Conservation (phyloP, 805 yeast genomes). For the Priceomyces fermenticarens region DNA sequence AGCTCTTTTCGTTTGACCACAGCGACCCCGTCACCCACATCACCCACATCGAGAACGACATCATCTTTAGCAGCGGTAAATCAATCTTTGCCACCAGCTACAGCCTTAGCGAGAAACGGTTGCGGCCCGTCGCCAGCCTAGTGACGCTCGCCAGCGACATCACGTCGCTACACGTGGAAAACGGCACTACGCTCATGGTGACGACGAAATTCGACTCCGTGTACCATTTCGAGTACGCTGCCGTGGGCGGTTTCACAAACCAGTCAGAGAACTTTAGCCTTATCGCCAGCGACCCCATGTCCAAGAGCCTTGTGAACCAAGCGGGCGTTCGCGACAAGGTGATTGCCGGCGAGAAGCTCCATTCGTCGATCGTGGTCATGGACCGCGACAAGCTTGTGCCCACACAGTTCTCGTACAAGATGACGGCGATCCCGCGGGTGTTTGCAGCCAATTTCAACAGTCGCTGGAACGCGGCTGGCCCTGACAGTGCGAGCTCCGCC, state of each 20-base stretch:
- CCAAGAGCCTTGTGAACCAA: conserved; percentile 32
- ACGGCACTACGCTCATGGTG: conserved; percentile 17
- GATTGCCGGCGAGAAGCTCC: conserved; percentile 33
- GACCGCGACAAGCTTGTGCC: conserved; percentile 9
- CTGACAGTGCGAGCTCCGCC: conserved; percentile 4
- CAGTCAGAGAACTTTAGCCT: conserved; percentile 11
- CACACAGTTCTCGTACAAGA: conserved; percentile 13
- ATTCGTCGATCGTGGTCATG: conserved; percentile 28
- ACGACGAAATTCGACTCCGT: conserved; percentile 36
- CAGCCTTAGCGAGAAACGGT: conserved; percentile 26
- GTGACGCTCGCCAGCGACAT: conserved; percentile 30
- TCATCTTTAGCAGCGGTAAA: conserved; percentile 30
- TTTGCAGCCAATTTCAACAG: conserved; percentile 19
- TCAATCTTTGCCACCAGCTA: conserved; percentile 32
- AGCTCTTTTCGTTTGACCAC: conserved; percentile 30
- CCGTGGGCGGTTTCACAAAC: conserved; percentile 6
- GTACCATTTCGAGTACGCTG: conserved; percentile 20
- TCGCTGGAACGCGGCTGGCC: conserved; percentile 15
- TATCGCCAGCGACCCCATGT: conserved; percentile 27
- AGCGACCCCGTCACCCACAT: conserved; percentile 32
- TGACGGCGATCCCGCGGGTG: conserved; percentile 33
- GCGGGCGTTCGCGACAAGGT: conserved; percentile 18
- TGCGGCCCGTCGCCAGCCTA: conserved; percentile 24
- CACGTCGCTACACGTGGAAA: conserved; percentile 18
- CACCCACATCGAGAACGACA: conserved; percentile 29